Conservation (phyloP, 208 protist genomes). For the Leishmania tarentolae region DNA sequence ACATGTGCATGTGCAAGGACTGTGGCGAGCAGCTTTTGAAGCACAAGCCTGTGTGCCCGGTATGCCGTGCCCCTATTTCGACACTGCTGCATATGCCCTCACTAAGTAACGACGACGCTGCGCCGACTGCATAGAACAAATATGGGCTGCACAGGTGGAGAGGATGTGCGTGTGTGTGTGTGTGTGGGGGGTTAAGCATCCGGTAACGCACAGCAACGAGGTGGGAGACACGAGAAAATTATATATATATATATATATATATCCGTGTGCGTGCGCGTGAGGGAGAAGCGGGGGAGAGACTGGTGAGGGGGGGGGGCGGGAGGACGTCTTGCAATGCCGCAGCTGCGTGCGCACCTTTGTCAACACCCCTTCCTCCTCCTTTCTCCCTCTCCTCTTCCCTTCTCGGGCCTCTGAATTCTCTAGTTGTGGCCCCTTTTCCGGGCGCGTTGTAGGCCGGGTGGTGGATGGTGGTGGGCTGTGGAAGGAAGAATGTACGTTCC, state of each 20-base stretch:
- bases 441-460: background rate
- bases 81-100: constrained; percentile 89
- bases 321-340: background rate
- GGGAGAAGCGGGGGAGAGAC: background rate
- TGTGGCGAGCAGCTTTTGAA: constrained; percentile 93
- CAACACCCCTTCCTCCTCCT: background rate
- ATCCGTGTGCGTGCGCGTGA: background rate
- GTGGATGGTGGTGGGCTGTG: too few species aligned
- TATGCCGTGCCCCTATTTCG: constrained; percentile 90
- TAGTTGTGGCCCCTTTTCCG: background rate
- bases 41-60: constrained; percentile 94
- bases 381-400: too few species aligned
- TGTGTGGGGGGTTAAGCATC: background rate
- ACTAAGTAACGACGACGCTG: constrained; percentile 31
- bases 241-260: background rate
- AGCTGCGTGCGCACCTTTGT: background rate
- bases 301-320: too few species aligned
- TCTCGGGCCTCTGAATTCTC: background rate
- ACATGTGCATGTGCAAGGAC: constrained; percentile 95
- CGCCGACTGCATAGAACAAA: background rate
- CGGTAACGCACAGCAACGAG: background rate
- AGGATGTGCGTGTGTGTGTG: background rate
- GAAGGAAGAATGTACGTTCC: background rate
- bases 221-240: background rate
- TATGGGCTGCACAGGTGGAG: background rate